These are phyloP conservation scores for Posidonia australis DNA, from an alignment of 106 monocot species.

Conservation along the genomic window DNA sequence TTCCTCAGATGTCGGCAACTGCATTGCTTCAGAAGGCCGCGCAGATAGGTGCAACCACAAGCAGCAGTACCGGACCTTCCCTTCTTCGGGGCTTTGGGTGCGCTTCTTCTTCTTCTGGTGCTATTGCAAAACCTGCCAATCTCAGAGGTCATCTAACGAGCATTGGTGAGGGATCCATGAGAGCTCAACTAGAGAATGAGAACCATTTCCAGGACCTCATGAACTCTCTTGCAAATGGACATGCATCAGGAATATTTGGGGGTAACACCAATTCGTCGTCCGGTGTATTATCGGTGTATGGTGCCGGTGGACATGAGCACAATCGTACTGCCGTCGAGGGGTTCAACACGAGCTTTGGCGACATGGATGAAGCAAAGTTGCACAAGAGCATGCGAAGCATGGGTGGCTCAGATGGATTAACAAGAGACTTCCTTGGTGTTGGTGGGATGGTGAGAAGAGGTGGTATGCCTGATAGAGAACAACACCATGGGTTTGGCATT, in stretches of 20 bases:
- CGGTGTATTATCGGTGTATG: too few species aligned
- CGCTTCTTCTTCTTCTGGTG: background rate
- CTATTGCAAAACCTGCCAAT: background rate
- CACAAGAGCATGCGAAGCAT: conserved; percentile 15
- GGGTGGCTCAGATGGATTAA: conserved; percentile 33
- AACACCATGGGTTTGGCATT: too few species aligned
- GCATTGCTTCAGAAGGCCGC: conserved; percentile 26
- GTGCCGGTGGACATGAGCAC: background rate
- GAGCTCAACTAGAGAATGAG: conserved; percentile 28
- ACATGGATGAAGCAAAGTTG: conserved; percentile 39
- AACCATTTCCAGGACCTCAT: conserved; percentile 57
- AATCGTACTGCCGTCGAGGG: conserved; percentile 1
- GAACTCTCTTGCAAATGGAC: conserved; percentile 57
- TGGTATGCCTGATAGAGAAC: background rate
- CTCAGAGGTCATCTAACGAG: too few species aligned
- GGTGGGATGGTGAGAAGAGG: conserved; percentile 41
- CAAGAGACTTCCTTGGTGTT: conserved; percentile 78
- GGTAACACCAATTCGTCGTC: too few species aligned
- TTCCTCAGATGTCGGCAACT: conserved; percentile 32
- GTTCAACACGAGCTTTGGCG: conserved; percentile 25
- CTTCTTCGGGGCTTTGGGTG: conserved; percentile 11
- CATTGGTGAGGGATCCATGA: conserved; percentile 6
- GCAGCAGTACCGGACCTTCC: conserved; percentile 1
- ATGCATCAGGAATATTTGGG: background rate
- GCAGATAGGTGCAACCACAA: conserved; percentile 20